Conservation (phyloP, 495 filamentous ascomycete species). For the Monascus purpureus region DNA sequence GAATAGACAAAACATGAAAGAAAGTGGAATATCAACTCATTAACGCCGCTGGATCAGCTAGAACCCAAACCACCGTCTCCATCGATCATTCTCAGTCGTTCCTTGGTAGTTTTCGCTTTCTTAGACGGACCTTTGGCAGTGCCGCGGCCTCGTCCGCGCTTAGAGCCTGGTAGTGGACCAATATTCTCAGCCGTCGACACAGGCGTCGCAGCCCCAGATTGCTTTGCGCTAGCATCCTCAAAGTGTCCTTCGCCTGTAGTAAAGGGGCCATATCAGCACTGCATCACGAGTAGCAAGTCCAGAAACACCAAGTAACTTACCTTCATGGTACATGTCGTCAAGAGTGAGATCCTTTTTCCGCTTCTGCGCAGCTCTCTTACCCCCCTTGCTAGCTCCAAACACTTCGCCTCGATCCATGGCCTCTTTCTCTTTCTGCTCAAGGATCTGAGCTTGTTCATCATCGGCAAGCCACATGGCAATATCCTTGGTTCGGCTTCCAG, state of each 20-base stretch:
- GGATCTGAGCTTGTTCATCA: constrained; percentile 82
- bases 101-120: constrained; percentile 84
- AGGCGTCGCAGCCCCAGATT: constrained; percentile 73
- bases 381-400: constrained; percentile 37
- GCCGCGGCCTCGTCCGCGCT: constrained; percentile 38
- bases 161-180: constrained; percentile 32
- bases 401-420: constrained; percentile 43
- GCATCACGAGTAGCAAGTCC: no score
- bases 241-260: constrained; percentile 80
- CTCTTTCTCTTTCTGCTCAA: constrained; percentile 81
- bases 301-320: constrained; percentile 47
- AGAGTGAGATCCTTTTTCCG: constrained; percentile 67
- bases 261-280: constrained; percentile 9
- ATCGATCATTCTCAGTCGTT: constrained; percentile 76
- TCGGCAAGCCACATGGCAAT: constrained; percentile 96
- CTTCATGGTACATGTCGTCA: constrained; percentile 98
- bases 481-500: constrained; percentile 87
- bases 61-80: constrained; percentile 41
- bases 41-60: not conserved
- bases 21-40: not conserved
- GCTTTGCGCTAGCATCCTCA: constrained; percentile 67
- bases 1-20: not conserved
- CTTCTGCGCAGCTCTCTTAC: constrained; percentile 41
- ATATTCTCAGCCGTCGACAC: constrained; percentile 38
- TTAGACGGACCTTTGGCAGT: constrained; percentile 45